Evolutionary conservation across 768 basidiomycete species (phyloP).

Genomic region (Rhodotorula taiwanensis): DNA sequence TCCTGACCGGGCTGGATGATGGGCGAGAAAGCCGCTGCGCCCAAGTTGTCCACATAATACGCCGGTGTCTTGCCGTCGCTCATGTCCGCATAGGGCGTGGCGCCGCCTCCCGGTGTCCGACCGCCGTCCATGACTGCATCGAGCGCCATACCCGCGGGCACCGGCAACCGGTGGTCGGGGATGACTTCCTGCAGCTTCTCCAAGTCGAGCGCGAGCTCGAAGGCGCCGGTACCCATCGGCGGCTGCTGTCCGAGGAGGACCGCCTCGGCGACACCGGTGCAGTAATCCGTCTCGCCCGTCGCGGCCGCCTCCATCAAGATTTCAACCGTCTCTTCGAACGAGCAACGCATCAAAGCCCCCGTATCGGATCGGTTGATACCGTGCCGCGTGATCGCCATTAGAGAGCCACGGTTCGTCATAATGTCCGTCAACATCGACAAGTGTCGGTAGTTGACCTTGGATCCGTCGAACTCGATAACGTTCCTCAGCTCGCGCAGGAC

Average conservation of each 20-base stretch:
- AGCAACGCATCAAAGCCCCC: conserved; percentile 96
- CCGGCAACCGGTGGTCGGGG: conserved; percentile 86
- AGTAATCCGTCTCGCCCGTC: conserved; percentile 95
- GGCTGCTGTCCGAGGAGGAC: conserved; percentile 99
- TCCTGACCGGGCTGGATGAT: conserved; percentile 70
- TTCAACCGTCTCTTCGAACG: conserved; percentile 99
- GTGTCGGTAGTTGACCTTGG: conserved; percentile 98
- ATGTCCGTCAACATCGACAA: conserved; percentile 92
- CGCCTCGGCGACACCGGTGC: conserved; percentile 97
- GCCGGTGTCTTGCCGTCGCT: conserved; percentile 55
- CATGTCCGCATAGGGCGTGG: conserved; percentile 69
- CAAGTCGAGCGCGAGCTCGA: conserved; percentile 87
- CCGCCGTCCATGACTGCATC: conserved; percentile 49
- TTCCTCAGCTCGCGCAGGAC: conserved; percentile 87
- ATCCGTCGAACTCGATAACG: conserved; percentile 98
- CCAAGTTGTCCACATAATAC: conserved; percentile 54
- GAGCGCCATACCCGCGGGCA: conserved; percentile 68
- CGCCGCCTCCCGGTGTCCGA: conserved; percentile 60
- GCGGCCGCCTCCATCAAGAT: conserved; percentile 98
- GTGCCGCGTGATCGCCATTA: conserved; percentile 99
- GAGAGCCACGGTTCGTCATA: conserved; percentile 86
- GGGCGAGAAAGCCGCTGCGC: conserved; percentile 91
- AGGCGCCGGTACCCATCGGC: conserved; percentile 89
- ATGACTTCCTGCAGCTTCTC: conserved; percentile 98
- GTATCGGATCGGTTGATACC: conserved; percentile 99